phyloP scores from a whole-genome alignment of 2,329 filamentous ascomycete genomes.

The Plenodomus lindquistii region DNA sequence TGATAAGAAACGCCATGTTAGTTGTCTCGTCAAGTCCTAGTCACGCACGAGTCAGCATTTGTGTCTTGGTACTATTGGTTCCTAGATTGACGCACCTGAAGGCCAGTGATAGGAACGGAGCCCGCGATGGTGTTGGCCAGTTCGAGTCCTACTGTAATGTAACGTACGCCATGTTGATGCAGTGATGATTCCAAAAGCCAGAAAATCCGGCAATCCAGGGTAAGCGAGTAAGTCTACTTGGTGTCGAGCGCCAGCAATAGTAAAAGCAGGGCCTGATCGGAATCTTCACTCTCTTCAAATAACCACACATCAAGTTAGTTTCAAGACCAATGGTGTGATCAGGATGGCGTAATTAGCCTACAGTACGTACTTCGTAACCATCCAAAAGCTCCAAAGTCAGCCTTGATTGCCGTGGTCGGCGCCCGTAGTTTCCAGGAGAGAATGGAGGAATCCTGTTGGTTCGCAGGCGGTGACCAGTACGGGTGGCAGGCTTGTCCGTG shows the following conservation, averaged over 20 bases:
- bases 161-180: too few relatives aligned
- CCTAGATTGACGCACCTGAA: neutral
- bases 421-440: constrained; percentile 4
- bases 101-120: constrained; percentile 1
- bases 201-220: neutral
- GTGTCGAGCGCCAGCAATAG: constrained; percentile 8
- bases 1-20: constrained; percentile 45
- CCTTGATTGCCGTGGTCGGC: constrained; percentile 7
- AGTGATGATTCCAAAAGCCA: neutral
- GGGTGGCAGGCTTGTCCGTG: neutral
- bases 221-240: neutral
- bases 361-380: constrained; percentile 41
- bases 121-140: neutral
- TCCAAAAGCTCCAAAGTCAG: constrained; percentile 23
- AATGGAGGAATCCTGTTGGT: neutral
- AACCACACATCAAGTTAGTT: constrained; percentile 38
- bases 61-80: neutral
- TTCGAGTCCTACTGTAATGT: too few relatives aligned
- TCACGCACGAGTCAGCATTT: constrained; percentile 15
- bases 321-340: constrained; percentile 29
- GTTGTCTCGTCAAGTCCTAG: constrained; percentile 23
- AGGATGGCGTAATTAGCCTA: constrained; percentile 31
- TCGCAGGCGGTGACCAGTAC: neutral
- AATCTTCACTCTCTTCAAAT: constrained; percentile 24
- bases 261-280: constrained; percentile 16